Percentiles rank a stretch among this genome's conserved stretches.
Conservation (phyloP, 2,329 filamentous ascomycete species). For the Aspergillus pseudoviridinutans region DNA sequence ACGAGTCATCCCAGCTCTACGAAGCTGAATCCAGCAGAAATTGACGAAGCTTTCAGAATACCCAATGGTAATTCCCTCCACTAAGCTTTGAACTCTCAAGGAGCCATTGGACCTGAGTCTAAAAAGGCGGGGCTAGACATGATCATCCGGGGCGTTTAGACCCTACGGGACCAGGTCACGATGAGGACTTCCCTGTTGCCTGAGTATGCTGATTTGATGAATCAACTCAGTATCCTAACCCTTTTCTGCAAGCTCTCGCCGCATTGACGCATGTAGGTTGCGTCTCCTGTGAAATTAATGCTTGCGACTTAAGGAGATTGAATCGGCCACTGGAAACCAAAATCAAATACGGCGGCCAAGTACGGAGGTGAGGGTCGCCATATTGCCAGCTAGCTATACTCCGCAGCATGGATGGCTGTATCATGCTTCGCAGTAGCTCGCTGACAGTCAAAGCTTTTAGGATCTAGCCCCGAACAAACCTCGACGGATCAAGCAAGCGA, state of each 20-base stretch:
- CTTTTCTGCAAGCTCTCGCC: not conserved
- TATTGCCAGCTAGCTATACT: not conserved
- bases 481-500: not conserved
- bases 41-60: slow-evolving; percentile 12
- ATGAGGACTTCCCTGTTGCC: not conserved
- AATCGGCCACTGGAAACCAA: not conserved
- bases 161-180: not conserved
- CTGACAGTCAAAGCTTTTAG: not conserved
- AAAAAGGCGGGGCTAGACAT: slow-evolving; percentile 12
- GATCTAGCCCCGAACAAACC: not conserved
- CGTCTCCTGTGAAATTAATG: not conserved
- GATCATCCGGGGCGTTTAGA: slow-evolving; percentile 1
- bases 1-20: not conserved
- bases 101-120: not conserved
- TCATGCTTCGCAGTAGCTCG: not conserved
- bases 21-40: not conserved
- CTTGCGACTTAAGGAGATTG: not conserved
- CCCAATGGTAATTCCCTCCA: slow-evolving; percentile 10
- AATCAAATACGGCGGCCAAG: not conserved
- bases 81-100: slow-evolving; percentile 3
- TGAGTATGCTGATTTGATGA: not conserved
- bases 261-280: not conserved
- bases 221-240: not conserved
- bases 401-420: not conserved
- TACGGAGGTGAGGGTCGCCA: not conserved